Evolutionary conservation across 1,284 basidiomycete species (phyloP), one percentile per base, ranked within the genome.

Genomic region (Sutorius eximius): DNA sequence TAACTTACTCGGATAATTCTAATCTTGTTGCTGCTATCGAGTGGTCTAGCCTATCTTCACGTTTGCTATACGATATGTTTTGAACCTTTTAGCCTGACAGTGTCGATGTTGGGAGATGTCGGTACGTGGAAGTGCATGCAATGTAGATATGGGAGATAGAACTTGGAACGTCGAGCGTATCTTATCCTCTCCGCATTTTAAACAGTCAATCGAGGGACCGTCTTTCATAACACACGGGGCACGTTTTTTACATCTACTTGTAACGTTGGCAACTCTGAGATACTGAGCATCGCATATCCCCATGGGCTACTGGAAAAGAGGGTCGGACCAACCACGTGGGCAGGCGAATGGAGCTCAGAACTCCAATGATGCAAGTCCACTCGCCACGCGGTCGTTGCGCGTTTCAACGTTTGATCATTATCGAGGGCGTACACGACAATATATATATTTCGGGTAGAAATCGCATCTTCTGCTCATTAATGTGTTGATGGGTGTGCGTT

Each of bases 1-100:
- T 66, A 68, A 64, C 63, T 66, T 69, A 68, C 63, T 64, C 59
- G 67, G 56, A 61, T 68, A 69, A 62, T 68, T 55, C 57, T 69
- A 69, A 66, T 69, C 51, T 55, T 55, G 53, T 50, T 58, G 32
- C 34, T 56, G 62, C 42, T 53, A 41, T 56, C 58, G 15, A 44
- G 36, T 37, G 47, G 49, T 56, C 38, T 67, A 61, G 57, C 57
- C 47, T 61, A 53, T 45, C 20, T 27, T 42, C 52, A n/a, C n/a
- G 43, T 49, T 56, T 53, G 54, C 22, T 60, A 45, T 62, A 58
- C 45, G 54, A 38, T 57, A 61, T 48, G 44, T 53, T 29, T 53
- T 52, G 48, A 24, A 24, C 40, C 33, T 37, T 44, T 49, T 24
- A 61, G 30, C 24, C 6, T 27, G 24, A 27, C 24, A 5, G 24